Percentiles rank a stretch among this genome's conserved stretches.
Evolutionary conservation across 345 rosid genomes (phyloP).

Genomic region (Stellera chamaejasme): DNA sequence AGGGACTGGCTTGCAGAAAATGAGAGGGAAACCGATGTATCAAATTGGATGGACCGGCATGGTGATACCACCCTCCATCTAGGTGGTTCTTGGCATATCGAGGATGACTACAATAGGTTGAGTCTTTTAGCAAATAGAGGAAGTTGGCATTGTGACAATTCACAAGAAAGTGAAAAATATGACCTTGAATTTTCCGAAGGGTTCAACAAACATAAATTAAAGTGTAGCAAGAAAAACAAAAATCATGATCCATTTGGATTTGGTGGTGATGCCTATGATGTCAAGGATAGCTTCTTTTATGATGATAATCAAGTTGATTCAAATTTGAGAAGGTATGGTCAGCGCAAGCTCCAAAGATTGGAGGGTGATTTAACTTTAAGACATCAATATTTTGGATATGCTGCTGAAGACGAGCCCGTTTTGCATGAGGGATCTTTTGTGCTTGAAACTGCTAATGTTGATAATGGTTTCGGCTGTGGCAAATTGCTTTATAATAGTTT

Average conservation of each 20-base stretch:
- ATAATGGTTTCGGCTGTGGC: constrained; percentile 9
- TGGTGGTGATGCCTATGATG: constrained; percentile 8
- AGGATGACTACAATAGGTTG: constrained; percentile 20
- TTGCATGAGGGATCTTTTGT: constrained; percentile 17
- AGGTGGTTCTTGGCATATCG: constrained; percentile 25
- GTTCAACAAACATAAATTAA: constrained; percentile 17
- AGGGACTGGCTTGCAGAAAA: constrained; percentile 15
- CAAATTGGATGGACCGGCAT: constrained; percentile 27
- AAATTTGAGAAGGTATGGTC: constrained; percentile 21
- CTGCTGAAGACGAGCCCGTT: constrained; percentile 21
- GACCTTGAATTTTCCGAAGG: constrained; percentile 14
- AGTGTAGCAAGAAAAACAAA: constrained; percentile 20
- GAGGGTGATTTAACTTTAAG: constrained; percentile 24
- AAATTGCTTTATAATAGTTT: constrained; percentile 15
- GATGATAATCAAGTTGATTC: constrained; percentile 12
- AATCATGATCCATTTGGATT: constrained; percentile 13
- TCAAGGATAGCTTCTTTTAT: constrained; percentile 17
- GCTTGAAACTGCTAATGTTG: constrained; percentile 14
- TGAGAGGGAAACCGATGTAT: constrained; percentile 23
- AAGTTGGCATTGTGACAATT: constrained; percentile 18
- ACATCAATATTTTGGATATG: constrained; percentile 18
- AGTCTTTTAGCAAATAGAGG: constrained; percentile 15
- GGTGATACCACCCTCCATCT: constrained; percentile 20
- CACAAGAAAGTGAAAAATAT: constrained; percentile 17
- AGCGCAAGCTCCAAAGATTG: constrained; percentile 12